These are phyloP conservation scores for Sporisorium scitamineum DNA, from an alignment of 1,284 basidiomycete species.

Conservation along the genomic window DNA sequence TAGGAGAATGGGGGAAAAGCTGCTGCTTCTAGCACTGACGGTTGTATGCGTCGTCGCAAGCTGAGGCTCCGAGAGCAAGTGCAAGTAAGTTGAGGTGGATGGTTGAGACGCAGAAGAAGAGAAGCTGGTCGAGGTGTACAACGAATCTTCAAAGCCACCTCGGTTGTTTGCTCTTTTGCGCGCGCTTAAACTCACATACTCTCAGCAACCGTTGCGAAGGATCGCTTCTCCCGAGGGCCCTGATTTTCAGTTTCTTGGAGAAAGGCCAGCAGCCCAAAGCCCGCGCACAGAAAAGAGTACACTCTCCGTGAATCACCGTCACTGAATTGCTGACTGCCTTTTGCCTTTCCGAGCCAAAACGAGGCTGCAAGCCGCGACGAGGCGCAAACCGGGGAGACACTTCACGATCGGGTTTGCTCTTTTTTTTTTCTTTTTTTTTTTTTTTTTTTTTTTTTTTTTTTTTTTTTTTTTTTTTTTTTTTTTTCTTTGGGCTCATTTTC, in stretches of 20 bases:
- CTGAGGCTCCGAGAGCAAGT: neutral
- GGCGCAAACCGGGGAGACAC: neutral
- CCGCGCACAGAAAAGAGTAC: too few relatives aligned
- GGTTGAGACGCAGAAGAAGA: neutral
- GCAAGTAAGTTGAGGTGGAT: neutral
- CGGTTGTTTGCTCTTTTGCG: neutral
- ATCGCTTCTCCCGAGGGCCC: neutral
- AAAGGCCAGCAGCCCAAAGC: too few relatives aligned
- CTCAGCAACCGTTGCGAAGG: neutral
- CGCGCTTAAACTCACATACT: neutral
- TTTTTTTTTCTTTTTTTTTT: too few relatives aligned
- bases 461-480: too few relatives aligned
- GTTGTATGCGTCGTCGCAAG: neutral
- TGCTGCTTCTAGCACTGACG: neutral
- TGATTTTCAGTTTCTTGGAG: too few relatives aligned
- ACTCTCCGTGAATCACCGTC: too few relatives aligned
- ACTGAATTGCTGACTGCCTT: too few relatives aligned
- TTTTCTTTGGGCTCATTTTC: too few relatives aligned
- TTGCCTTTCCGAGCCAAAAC: too few relatives aligned
- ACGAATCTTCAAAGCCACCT: neutral
- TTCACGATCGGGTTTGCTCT: neutral
- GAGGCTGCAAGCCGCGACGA: neutral
- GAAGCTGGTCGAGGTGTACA: too few relatives aligned
- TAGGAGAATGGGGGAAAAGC: neutral
- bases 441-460: too few relatives aligned